Base-by-base conservation (phyloP, 305 asterid genomes). In the Plantago coronopus region DNA sequence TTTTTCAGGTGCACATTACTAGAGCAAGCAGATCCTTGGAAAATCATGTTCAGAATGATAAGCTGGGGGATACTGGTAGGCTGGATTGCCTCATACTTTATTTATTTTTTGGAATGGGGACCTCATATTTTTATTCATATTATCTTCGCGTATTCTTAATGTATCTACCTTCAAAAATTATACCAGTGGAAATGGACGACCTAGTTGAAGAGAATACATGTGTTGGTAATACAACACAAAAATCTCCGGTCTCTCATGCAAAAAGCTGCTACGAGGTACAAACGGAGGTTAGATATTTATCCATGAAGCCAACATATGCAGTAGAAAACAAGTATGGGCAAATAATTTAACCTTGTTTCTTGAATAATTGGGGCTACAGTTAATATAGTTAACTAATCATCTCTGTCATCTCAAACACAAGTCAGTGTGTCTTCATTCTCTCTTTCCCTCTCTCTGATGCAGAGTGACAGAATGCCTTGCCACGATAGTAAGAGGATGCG, bases 1-100 rank as follows among this genome's bases (percentile, higher is more conserved):
- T 11, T 76, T 57, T 49, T 45, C 34, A 76, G 81, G 81, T 76
- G 22, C 67, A 69, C 62, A 72, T 70, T 25, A 65, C 67, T 44
- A 67, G 76, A 66, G 69, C 78, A 23, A 59, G 72, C 71, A 63
- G 61, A 37, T 34, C 57, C 44, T 22, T 68, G 37, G 76, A 76
- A 64, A 68, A 72, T 48, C 74, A 62, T 57, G 50, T 62, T 44
- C 70, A 59, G 25, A 63, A 59, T 17, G n/a, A 21, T 55, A 68
- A 37, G 62, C 62, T 71, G 13, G 56, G 16, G 45, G 59, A 45
- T 47, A 19, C 58, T 12, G 59, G 80, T 72, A 74, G 23, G 69
- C 37, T 48, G 15, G 23, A 38, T 40, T 63, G 22, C 60, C 31
- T 44, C 53, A 19, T 17, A 31, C 53, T 37, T n/a, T n/a, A n/a